Conservation (phyloP, 2,329 filamentous ascomycete genomes). For the Monilinia polystroma region DNA sequence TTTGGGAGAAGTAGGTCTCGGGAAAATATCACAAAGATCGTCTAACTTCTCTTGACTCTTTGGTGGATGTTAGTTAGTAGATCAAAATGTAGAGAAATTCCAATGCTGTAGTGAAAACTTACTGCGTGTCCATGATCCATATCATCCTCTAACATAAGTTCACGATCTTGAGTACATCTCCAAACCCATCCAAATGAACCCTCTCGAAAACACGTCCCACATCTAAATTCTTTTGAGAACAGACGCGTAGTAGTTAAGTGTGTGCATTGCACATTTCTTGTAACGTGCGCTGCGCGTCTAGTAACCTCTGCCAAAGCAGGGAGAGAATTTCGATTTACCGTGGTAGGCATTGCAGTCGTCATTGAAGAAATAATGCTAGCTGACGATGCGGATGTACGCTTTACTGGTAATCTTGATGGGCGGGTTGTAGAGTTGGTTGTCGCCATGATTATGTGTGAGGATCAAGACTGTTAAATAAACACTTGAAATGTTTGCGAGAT, state of each 20-base stretch:
- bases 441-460: constrained; percentile 14
- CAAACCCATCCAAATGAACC: constrained; percentile 71
- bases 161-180: constrained; percentile 65
- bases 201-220: constrained; percentile 55
- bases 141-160: constrained; percentile 45
- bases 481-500: not conserved
- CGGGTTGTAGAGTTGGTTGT: constrained; percentile 4
- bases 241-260: constrained; percentile 68
- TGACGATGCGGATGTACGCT: constrained; percentile 15
- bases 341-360: constrained; percentile 2
- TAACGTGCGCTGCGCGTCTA: constrained; percentile 11
- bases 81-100: constrained; percentile 30
- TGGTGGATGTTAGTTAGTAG: constrained; percentile 19
- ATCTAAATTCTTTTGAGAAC: constrained; percentile 54
- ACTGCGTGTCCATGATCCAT: constrained; percentile 38
- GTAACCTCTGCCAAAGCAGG: constrained; percentile 8
- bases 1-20: constrained; percentile 27
- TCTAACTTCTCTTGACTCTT: constrained; percentile 32
- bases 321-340: constrained; percentile 11
- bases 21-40: constrained; percentile 32
- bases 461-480: constrained; percentile 5
- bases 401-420: not conserved
- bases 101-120: constrained; percentile 20
- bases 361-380: constrained; percentile 17
- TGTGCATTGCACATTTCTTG: constrained; percentile 50